Evolutionary conservation across 2,329 filamentous ascomycete species (phyloP).

Genomic region (Beauveria pseudobassiana): DNA sequence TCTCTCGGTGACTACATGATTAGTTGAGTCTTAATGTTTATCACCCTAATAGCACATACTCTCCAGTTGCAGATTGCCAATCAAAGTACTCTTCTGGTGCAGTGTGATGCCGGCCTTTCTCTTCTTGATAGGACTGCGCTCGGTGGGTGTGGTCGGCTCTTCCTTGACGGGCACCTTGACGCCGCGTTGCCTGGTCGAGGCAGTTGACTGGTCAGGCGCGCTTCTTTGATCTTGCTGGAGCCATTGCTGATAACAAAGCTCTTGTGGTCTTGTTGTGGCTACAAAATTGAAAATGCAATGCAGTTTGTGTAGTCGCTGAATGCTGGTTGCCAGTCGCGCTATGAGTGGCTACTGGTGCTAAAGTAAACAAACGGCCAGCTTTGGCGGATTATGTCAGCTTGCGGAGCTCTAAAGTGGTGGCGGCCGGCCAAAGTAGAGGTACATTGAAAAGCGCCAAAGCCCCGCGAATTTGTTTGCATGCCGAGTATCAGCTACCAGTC

Average conservation of each 20-base stretch:
- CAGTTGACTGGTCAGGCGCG: conserved; percentile 4
- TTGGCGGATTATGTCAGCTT: conserved; percentile 13
- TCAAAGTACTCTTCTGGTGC: conserved; percentile 74
- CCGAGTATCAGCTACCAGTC: background rate
- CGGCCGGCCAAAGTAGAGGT: background rate
- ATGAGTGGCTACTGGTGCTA: conserved; percentile 3
- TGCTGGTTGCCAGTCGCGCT: conserved; percentile 4
- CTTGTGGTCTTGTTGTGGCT: background rate
- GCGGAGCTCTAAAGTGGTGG: conserved; percentile 11
- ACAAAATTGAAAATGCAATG: background rate
- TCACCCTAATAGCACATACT: conserved; percentile 43
- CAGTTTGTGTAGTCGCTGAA: background rate
- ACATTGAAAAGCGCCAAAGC: background rate
- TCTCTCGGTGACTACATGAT: conserved; percentile 67
- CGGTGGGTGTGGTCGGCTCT: conserved; percentile 31
- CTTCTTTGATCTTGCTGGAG: conserved; percentile 12
- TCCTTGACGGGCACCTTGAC: conserved; percentile 18
- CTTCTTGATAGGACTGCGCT: conserved; percentile 56
- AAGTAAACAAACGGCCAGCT: conserved; percentile 16
- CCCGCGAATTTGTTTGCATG: background rate
- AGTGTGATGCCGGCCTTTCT: conserved; percentile 53
- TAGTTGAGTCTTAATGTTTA: conserved; percentile 6
- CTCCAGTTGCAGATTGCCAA: conserved; percentile 86
- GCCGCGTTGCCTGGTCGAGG: conserved; percentile 10
- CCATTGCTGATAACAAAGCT: background rate